phyloP scores from a whole-genome alignment of 805 yeast species.

The Barnettozyma sucrosica region DNA sequence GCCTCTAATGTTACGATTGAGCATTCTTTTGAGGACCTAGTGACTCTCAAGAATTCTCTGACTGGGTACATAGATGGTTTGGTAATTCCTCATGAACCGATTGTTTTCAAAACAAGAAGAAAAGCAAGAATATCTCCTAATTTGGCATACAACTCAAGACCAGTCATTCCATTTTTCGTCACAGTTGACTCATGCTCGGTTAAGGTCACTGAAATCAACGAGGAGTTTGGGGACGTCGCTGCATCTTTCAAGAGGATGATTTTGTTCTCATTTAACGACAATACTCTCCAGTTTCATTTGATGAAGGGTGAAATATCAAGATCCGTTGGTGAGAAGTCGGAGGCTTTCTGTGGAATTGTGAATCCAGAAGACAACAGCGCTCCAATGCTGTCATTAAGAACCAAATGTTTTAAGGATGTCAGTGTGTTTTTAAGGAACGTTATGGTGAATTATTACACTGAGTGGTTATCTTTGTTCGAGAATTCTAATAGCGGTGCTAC shows the following conservation, averaged over 20 bases:
- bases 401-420: conserved; percentile 29
- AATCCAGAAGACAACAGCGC: conserved; percentile 29
- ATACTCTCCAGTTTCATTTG: conserved; percentile 16
- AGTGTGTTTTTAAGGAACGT: conserved; percentile 44
- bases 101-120: conserved; percentile 21
- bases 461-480: conserved; percentile 47
- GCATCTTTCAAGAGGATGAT: conserved; percentile 15
- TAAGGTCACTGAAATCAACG: conserved; percentile 18
- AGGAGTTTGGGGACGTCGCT: conserved; percentile 30
- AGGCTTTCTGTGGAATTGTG: conserved; percentile 30
- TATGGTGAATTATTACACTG: conserved; percentile 51
- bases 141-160: conserved; percentile 17
- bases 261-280: conserved; percentile 14
- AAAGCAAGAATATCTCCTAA: conserved; percentile 21
- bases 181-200: conserved; percentile 12
- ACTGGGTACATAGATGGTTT: conserved; percentile 6
- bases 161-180: conserved; percentile 10
- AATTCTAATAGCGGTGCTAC: conserved; percentile 8
- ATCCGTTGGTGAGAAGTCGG: conserved; percentile 11
- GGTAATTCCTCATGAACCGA: conserved; percentile 14
- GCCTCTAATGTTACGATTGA: conserved; percentile 27
- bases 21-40: conserved; percentile 27
- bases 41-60: conserved; percentile 10
- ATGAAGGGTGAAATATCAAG: conserved; percentile 14
- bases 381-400: conserved; percentile 38